A percentile compares a stretch with the other conserved stretches of the same genome.
Conservation (phyloP, 2,329 filamentous ascomycete species). For the Monosporascus sp. region DNA sequence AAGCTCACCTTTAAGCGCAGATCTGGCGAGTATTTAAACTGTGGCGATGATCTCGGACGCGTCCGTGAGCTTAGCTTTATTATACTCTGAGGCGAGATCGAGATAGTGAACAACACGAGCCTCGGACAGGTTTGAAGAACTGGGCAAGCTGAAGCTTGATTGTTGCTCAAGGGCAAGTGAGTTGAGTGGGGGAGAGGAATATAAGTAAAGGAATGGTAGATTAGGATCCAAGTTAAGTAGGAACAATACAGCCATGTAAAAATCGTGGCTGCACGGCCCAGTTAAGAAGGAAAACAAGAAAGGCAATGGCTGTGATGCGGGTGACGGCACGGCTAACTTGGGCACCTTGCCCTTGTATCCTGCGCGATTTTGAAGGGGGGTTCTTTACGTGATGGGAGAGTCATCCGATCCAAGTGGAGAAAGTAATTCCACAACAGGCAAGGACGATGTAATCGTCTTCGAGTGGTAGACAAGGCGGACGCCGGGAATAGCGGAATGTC, state of each 20-base stretch:
- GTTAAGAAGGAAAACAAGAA: constrained; percentile 15
- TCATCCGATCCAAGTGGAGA: too few relatives aligned
- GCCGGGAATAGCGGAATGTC: too few relatives aligned
- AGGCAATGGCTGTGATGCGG: constrained; percentile 24
- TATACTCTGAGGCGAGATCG: constrained; percentile 4
- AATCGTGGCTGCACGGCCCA: constrained; percentile 15
- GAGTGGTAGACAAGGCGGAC: too few relatives aligned
- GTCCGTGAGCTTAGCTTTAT: constrained; percentile 11
- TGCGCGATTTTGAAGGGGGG: constrained; percentile 4
- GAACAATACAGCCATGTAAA: constrained; percentile 16
- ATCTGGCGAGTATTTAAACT: not conserved
- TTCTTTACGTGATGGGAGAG: too few relatives aligned
- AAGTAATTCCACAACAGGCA: too few relatives aligned
- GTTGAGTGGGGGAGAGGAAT: constrained; percentile 21
- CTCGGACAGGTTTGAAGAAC: constrained; percentile 22
- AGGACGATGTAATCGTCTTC: too few relatives aligned
- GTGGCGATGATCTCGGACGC: constrained; percentile 5
- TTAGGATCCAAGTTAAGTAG: constrained; percentile 24
- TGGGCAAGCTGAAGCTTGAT: constrained; percentile 10
- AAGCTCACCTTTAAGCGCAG: not conserved
- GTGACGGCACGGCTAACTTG: constrained; percentile 18
- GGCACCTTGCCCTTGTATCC: not conserved
- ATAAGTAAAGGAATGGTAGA: constrained; percentile 17
- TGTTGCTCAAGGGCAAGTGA: constrained; percentile 29
- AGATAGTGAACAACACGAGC: constrained; percentile 28